Percentiles rank a stretch among this genome's conserved stretches.
Evolutionary conservation across 2,329 filamentous ascomycete species (phyloP).

Genomic region (Colletotrichum agaves): DNA sequence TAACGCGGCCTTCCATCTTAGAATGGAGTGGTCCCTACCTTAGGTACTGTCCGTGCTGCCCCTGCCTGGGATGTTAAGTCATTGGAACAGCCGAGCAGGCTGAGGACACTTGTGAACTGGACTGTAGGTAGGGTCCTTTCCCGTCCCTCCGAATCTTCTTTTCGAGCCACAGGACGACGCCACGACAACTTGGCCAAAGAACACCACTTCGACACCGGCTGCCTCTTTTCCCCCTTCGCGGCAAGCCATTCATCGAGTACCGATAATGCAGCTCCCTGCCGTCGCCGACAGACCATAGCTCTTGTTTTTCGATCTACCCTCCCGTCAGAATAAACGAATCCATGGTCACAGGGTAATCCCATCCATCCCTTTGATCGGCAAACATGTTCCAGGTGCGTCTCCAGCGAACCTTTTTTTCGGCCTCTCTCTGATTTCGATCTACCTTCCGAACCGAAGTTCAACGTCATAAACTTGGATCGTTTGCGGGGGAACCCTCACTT

Average conservation of each 20-base stretch:
- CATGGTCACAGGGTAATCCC: constrained; percentile 38
- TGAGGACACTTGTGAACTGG: constrained; percentile 28
- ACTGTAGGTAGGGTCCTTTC: constrained; percentile 18
- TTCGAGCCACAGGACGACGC: neutral
- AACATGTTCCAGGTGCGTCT: constrained; percentile 43
- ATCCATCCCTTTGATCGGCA: constrained; percentile 36
- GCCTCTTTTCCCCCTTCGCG: neutral
- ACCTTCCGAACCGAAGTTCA: neutral
- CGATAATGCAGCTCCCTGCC: constrained; percentile 29
- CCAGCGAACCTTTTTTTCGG: constrained; percentile 16
- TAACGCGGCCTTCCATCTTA: constrained; percentile 12
- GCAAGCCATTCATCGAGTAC: neutral
- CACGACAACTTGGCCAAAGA: neutral
- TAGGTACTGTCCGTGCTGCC: constrained; percentile 20
- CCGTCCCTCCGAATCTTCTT: neutral
- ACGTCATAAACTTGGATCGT: neutral
- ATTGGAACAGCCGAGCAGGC: constrained; percentile 20
- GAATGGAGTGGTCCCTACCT: constrained; percentile 1
- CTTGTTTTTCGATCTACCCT: constrained; percentile 5
- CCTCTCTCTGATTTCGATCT: neutral
- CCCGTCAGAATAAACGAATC: constrained; percentile 5
- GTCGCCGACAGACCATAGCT: constrained; percentile 25
- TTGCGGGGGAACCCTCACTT: neutral
- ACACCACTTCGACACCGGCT: neutral
- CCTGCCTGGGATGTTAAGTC: neutral